A percentile compares a stretch with the other conserved stretches of the same genome.
These are phyloP conservation scores for Pyrus pyrifolia DNA, from an alignment of 306 rosid species.

Conservation along the genomic window DNA sequence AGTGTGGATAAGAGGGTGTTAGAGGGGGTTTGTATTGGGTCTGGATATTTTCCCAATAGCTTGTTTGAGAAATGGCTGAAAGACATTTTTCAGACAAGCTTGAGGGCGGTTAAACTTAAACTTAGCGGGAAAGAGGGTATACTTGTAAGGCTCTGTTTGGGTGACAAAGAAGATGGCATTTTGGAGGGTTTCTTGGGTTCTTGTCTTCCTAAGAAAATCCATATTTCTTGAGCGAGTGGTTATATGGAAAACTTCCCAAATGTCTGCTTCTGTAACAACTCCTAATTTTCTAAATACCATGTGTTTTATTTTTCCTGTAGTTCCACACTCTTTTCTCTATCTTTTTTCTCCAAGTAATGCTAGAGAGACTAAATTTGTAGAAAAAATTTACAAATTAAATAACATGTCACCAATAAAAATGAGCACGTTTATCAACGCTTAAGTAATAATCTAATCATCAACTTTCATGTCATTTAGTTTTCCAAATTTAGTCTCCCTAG, in stretches of 20 bases:
- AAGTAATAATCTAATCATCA: too few relatives aligned
- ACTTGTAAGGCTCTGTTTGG: constrained; percentile 79
- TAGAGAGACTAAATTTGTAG: too few relatives aligned
- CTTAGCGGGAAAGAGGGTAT: constrained; percentile 62
- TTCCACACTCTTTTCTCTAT: not conserved
- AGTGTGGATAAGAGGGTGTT: constrained; percentile 67
- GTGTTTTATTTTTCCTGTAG: constrained; percentile 18
- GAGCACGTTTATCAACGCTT: too few relatives aligned
- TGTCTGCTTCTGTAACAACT: constrained; percentile 45
- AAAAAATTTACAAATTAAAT: too few relatives aligned
- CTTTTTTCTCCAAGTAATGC: not conserved
- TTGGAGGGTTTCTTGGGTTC: constrained; percentile 73
- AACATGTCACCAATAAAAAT: too few relatives aligned
- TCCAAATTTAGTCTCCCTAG: too few relatives aligned
- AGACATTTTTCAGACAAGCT: constrained; percentile 69
- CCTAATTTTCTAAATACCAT: constrained; percentile 49
- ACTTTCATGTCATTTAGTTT: too few relatives aligned
- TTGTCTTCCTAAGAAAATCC: constrained; percentile 65
- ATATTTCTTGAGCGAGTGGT: constrained; percentile 47
- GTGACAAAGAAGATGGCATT: constrained; percentile 52
- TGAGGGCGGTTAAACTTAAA: constrained; percentile 44
- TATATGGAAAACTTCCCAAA: constrained; percentile 28
- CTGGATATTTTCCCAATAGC: constrained; percentile 65
- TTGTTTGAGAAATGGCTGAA: constrained; percentile 87
- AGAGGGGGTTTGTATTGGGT: constrained; percentile 53